Evolutionary conservation across 129 eudicot genomes (phyloP), one percentile per base, ranked within the genome.

Genomic region (Helianthus tuberosus): DNA sequence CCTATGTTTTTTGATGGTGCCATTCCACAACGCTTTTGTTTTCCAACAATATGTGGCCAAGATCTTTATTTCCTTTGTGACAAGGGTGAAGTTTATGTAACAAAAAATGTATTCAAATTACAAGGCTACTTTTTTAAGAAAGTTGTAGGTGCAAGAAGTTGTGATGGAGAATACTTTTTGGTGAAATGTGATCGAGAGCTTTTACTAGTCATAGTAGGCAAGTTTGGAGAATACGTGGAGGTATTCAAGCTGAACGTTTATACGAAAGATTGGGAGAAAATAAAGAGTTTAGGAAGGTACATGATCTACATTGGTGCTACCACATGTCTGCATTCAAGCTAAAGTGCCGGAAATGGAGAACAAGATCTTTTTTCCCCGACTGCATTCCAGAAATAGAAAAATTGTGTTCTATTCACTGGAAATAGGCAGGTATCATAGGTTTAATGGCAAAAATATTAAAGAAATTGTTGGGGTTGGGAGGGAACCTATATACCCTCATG

Each of bases 351-450:
- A 62, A 39, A 71, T 78, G 73, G 47, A n/a, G n/a, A n/a, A n/a
- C n/a, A n/a, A 72, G 82, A 69, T 77, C 29, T 70, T 48, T 57
- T 62, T 77, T 77, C 46, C 82, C 0, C 47, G 54, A 11, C 32
- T 78, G 11, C 38, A 13, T 54, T 64, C 47, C 14, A 11, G 6
- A 6, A 25, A 20, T 12, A 61, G 16, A n/a, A 38, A 60, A 5
- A 16, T 70, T 4, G 47, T 78, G 6, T 78, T 69, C 66, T 78
- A 78, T 27, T 78, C 82, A 5, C 77, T 78, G 6, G 49, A 71
- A 51, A 25, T 2, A 25, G 29, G 29, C 29, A 1, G 29, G 1
- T 25, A 25, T 25, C 1, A 25, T 25, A 25, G 50, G 3, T 29
- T 57, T 51, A 64, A 35, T 62, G 67, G 67, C 10, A 62, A 62